Evolutionary conservation across 2,329 filamentous ascomycete species (phyloP).

Genomic region (Ophiognomonia clavigignenti-juglandacearum): DNA sequence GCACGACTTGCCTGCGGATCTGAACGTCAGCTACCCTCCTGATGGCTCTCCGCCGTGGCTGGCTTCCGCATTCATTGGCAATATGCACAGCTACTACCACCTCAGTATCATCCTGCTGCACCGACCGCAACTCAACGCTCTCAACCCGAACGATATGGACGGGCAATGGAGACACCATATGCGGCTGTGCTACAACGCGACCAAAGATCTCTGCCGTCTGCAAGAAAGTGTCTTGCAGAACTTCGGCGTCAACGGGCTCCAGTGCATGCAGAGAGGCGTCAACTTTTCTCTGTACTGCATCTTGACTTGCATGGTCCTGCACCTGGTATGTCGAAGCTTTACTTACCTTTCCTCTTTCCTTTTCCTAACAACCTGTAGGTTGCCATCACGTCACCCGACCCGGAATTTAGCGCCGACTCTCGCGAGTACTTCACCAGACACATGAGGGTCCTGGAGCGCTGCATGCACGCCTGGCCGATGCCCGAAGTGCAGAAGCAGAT

Average conservation of each 20-base stretch:
- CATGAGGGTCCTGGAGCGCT: slow-evolving; percentile 88
- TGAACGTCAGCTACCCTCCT: slow-evolving; percentile 70
- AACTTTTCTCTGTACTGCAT: slow-evolving; percentile 95
- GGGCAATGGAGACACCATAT: slow-evolving; percentile 85
- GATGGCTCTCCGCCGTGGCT: slow-evolving; percentile 82
- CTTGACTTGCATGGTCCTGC: slow-evolving; percentile 86
- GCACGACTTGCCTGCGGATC: slow-evolving; percentile 69
- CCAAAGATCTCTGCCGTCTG: slow-evolving; percentile 78
- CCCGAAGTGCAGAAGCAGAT: slow-evolving; percentile 88
- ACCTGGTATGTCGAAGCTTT: slow-evolving; percentile 64
- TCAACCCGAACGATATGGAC: slow-evolving; percentile 65
- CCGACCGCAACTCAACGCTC: slow-evolving; percentile 75
- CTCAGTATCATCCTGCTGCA: slow-evolving; percentile 82
- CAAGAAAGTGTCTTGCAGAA: slow-evolving; percentile 77
- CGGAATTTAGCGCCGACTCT: slow-evolving; percentile 78
- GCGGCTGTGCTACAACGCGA: slow-evolving; percentile 77
- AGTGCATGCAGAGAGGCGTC: slow-evolving; percentile 90
- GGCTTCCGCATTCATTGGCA: slow-evolving; percentile 80
- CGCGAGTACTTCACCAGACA: slow-evolving; percentile 87
- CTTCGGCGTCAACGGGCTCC: slow-evolving; percentile 73
- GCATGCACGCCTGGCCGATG: slow-evolving; percentile 78
- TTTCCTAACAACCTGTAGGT: slow-evolving; percentile 52
- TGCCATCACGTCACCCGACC: slow-evolving; percentile 88
- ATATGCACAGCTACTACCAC: slow-evolving; percentile 85
- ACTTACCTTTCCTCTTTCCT: slow-evolving; percentile 5